Evolutionary conservation across 768 basidiomycete species (phyloP).

Genomic region (Ramaria sp.): DNA sequence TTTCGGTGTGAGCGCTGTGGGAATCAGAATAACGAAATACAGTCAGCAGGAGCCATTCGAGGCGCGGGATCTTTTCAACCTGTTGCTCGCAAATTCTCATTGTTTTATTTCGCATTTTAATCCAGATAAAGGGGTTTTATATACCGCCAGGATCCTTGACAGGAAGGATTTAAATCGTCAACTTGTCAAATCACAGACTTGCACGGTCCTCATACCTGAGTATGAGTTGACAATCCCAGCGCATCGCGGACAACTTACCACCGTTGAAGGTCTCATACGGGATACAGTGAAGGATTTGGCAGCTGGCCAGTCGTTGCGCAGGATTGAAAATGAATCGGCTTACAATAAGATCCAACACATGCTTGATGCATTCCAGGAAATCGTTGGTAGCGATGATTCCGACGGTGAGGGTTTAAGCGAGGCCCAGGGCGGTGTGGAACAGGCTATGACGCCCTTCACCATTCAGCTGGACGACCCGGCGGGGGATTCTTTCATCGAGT

Average conservation of each 20-base stretch:
- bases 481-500: conserved; percentile 96
- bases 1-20: conserved; percentile 96
- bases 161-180: conserved; percentile 83
- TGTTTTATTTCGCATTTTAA: not conserved
- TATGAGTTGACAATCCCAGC: conserved; percentile 85
- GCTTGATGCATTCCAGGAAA: conserved; percentile 50
- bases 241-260: conserved; percentile 86
- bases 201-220: conserved; percentile 78
- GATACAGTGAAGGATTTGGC: conserved; percentile 74
- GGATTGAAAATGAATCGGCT: conserved; percentile 62
- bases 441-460: conserved; percentile 58
- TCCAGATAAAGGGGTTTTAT: conserved; percentile 74
- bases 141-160: conserved; percentile 68
- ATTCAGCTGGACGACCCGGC: conserved; percentile 85
- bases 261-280: conserved; percentile 83
- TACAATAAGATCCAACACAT: conserved; percentile 68
- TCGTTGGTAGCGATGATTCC: conserved; percentile 46
- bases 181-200: conserved; percentile 78
- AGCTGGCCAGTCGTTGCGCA: conserved; percentile 73
- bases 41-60: conserved; percentile 78
- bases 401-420: conserved; percentile 30
- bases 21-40: conserved; percentile 83
- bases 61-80: conserved; percentile 37
- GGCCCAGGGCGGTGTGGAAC: conserved; percentile 32
- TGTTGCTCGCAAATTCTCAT: not conserved